A percentile compares a stretch with the other conserved stretches of the same genome.
phyloP scores from a whole-genome alignment of 1,284 basidiomycete genomes.

The Ustilago xerochloae region DNA sequence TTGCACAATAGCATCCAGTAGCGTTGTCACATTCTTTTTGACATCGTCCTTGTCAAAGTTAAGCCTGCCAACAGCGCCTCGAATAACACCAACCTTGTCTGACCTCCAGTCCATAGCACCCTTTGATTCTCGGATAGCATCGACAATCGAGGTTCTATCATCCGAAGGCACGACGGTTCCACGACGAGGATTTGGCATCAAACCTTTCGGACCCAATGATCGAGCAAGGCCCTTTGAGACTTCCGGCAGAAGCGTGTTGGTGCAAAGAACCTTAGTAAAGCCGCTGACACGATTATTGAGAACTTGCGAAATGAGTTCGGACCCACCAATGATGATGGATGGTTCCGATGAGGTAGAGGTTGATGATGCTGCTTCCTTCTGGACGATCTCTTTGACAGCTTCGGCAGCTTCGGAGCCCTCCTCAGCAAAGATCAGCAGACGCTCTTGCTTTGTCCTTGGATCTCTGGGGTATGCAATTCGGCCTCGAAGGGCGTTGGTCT shows the following conservation, averaged over 20 bases:
- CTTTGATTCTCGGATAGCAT: conserved; percentile 80
- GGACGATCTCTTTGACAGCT: conserved; percentile 47
- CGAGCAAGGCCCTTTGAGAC: conserved; percentile 81
- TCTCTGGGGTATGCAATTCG: conserved; percentile 60
- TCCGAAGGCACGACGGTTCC: conserved; percentile 89
- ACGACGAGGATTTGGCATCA: conserved; percentile 94
- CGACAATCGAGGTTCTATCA: conserved; percentile 72
- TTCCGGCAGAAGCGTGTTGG: conserved; percentile 79
- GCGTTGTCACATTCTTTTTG: conserved; percentile 81
- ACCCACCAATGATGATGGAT: conserved; percentile 57
- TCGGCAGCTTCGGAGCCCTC: conserved; percentile 58
- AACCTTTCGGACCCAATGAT: conserved; percentile 88
- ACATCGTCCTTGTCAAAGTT: conserved; percentile 79
- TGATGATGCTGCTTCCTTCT: conserved; percentile 31
- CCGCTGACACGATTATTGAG: conserved; percentile 55
- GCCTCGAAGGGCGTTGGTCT: conserved; percentile 65
- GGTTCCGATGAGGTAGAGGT: conserved; percentile 19
- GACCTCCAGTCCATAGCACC: conserved; percentile 92
- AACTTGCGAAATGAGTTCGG: conserved; percentile 62
- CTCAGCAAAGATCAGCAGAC: conserved; percentile 64
- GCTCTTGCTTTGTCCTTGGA: conserved; percentile 61
- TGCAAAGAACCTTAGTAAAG: conserved; percentile 82
- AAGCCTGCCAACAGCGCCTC: conserved; percentile 73
- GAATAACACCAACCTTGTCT: conserved; percentile 85
- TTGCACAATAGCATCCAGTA: conserved; percentile 77